These are phyloP conservation scores for Candida pseudoglaebosa DNA, from an alignment of 805 yeast genomes.

Conservation along the genomic window DNA sequence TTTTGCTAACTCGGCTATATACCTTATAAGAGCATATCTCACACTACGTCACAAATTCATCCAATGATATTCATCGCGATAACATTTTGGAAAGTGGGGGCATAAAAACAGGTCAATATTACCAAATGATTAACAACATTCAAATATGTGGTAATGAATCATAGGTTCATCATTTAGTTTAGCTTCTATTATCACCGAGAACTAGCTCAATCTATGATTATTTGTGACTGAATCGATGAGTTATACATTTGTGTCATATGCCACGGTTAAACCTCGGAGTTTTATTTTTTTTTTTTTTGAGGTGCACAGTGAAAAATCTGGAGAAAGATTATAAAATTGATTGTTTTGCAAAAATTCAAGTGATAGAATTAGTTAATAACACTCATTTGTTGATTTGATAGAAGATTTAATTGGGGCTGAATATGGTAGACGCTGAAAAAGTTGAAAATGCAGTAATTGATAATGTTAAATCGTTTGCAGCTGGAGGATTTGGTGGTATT, in stretches of 20 bases:
- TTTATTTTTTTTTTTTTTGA: conserved; percentile 1
- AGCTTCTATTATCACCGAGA: no score
- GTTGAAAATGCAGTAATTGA: conserved; percentile 41
- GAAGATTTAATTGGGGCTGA: no score
- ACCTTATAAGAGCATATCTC: conserved; percentile 1
- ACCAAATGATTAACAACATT: no score
- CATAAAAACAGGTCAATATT: not conserved
- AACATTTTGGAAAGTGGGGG: not conserved
- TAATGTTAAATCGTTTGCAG: conserved; percentile 79
- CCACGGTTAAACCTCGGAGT: conserved; percentile 2
- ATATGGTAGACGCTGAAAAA: conserved; percentile 44
- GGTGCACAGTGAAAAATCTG: conserved; percentile 2
- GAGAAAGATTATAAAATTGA: conserved; percentile 3
- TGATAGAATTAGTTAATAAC: no score
- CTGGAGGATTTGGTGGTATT: conserved; percentile 96
- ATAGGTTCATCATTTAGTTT: no score
- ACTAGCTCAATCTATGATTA: no score
- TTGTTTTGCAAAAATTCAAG: not conserved
- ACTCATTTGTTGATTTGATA: no score
- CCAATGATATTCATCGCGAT: not conserved
- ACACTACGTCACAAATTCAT: not conserved
- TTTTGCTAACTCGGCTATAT: no score
- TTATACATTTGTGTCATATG: conserved; percentile 5
- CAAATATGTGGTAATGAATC: no score
- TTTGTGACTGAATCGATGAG: no score